A percentile compares a stretch with the other conserved stretches of the same genome.
phyloP scores from a whole-genome alignment of 345 rosid genomes.

The Excoecaria cochinchinensis region DNA sequence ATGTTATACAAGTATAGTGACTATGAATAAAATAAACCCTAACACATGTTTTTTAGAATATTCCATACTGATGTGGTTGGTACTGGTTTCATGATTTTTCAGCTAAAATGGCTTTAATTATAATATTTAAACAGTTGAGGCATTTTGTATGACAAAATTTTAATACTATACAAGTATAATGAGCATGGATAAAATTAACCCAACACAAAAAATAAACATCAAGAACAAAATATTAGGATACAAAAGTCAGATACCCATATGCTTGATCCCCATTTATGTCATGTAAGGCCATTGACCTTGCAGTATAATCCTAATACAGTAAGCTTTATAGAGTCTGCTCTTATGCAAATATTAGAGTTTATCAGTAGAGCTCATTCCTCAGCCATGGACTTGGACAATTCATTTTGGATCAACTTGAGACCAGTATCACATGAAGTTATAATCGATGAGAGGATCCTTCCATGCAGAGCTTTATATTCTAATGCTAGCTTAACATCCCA shows the following conservation, averaged over 20 bases:
- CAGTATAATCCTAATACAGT: neutral
- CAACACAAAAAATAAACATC: neutral
- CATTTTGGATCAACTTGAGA: constrained; percentile 49
- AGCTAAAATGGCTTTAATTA: too few species aligned
- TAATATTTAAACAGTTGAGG: too few species aligned
- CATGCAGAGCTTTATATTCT: constrained; percentile 56
- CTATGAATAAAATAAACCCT: too few species aligned
- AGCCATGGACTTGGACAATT: constrained; percentile 27
- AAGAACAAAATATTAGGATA: neutral
- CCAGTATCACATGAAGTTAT: constrained; percentile 66
- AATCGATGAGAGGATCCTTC: constrained; percentile 68
- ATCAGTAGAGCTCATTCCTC: neutral
- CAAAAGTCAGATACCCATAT: constrained; percentile 8
- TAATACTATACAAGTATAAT: too few species aligned
- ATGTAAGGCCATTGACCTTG: neutral
- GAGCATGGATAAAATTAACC: too few species aligned
- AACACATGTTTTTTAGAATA: too few species aligned
- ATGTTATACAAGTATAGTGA: too few species aligned
- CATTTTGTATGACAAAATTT: too few species aligned
- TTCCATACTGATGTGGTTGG: too few species aligned
- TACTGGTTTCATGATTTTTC: too few species aligned
- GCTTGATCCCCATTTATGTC: constrained; percentile 20
- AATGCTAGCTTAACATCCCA: constrained; percentile 71
- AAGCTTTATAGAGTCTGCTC: too few species aligned
- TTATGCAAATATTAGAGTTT: too few species aligned